Conservation (phyloP, 2,329 filamentous ascomycete genomes). For the Madurella mycetomatis region DNA sequence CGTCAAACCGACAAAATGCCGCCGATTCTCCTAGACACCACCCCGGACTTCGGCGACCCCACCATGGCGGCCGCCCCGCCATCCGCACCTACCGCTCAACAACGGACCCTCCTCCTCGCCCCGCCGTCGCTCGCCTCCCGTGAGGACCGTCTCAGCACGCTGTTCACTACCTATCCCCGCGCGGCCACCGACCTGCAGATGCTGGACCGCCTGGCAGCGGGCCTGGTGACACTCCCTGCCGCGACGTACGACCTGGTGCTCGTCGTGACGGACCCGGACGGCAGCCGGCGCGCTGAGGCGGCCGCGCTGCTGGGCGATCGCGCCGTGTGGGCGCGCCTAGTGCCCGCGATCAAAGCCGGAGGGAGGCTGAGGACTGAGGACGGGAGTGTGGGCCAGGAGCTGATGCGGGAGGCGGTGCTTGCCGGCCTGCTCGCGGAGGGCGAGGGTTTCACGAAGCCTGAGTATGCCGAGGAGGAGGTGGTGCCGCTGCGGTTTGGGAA, state of each 20-base stretch:
- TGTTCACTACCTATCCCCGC: constrained; percentile 66
- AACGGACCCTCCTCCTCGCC: constrained; percentile 52
- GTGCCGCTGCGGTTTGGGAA: constrained; percentile 60
- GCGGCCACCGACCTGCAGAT: constrained; percentile 85
- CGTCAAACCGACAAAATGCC: neutral
- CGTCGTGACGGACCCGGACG: constrained; percentile 74
- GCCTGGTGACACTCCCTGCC: constrained; percentile 70
- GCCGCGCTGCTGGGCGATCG: constrained; percentile 56
- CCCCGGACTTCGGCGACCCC: constrained; percentile 44
- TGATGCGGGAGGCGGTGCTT: constrained; percentile 75
- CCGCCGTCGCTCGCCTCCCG: constrained; percentile 86
- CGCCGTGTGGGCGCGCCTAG: constrained; percentile 63
- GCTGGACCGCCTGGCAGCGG: constrained; percentile 86
- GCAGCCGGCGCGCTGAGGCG: constrained; percentile 58
- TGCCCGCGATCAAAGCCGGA: constrained; percentile 65
- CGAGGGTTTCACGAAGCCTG: constrained; percentile 70
- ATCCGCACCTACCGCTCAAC: constrained; percentile 15
- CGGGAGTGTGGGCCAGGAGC: constrained; percentile 43
- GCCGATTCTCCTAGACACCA: constrained; percentile 37
- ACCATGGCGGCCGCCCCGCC: constrained; percentile 8
- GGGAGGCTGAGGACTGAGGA: constrained; percentile 67
- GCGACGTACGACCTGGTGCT: constrained; percentile 80
- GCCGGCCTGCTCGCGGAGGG: constrained; percentile 63
- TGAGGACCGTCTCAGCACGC: constrained; percentile 67
- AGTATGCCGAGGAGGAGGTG: constrained; percentile 51